These are phyloP conservation scores for Yamadazyma paraphyllophila DNA, from an alignment of 805 yeast species.

Conservation along the genomic window DNA sequence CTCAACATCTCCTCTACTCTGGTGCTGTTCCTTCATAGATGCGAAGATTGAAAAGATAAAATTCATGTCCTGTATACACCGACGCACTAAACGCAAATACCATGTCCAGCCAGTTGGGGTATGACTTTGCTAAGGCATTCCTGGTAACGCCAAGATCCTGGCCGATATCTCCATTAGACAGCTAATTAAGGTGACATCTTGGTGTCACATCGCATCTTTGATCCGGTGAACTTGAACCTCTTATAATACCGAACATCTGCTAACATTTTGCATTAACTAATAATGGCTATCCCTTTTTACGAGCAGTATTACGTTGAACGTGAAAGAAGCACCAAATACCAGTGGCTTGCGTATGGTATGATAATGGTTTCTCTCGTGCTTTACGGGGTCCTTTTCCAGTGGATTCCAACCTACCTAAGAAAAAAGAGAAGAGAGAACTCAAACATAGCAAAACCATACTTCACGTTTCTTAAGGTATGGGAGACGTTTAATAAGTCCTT, in stretches of 20 bases:
- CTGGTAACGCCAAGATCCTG: neutral
- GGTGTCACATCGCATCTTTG: neutral
- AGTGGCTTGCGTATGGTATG: constrained; percentile 34
- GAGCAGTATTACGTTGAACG: constrained; percentile 39
- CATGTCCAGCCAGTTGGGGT: neutral
- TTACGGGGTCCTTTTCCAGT: constrained; percentile 43
- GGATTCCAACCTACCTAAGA: constrained; percentile 39
- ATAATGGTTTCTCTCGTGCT: constrained; percentile 23
- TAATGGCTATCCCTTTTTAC: constrained; percentile 28
- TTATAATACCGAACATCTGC: neutral
- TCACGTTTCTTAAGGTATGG: constrained; percentile 27
- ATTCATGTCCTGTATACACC: neutral
- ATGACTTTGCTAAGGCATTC: neutral
- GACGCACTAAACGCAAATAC: constrained; percentile 3
- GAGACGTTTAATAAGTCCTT: constrained; percentile 26
- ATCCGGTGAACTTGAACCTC: neutral
- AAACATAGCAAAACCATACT: constrained; percentile 19
- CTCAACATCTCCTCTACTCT: no score
- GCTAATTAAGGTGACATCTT: neutral
- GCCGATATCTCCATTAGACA: constrained; percentile 3
- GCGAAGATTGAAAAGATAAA: constrained; percentile 9
- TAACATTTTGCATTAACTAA: neutral
- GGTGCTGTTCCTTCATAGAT: neutral
- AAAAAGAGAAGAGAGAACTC: constrained; percentile 17
- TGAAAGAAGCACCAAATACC: constrained; percentile 32